A percentile compares a stretch with the other conserved stretches of the same genome.
Evolutionary conservation across 164 flowering plant genomes (phyloP).

Genomic region (Annona squamosa): DNA sequence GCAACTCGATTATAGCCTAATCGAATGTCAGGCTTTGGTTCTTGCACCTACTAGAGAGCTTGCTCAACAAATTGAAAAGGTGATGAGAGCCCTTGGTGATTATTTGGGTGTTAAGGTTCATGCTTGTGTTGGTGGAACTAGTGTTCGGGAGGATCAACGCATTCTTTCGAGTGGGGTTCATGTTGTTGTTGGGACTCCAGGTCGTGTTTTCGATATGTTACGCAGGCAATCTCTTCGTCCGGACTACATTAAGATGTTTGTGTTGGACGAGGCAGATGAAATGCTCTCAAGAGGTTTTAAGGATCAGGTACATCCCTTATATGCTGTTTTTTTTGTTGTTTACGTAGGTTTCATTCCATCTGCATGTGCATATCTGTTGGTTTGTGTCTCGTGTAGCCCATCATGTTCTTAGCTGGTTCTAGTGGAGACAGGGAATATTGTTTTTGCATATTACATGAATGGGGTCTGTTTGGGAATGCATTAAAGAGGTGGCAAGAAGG

Average conservation of each 20-base stretch:
- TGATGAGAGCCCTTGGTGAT: constrained; percentile 85
- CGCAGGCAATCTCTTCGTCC: constrained; percentile 68
- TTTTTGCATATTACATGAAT: no score
- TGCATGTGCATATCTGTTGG: neutral
- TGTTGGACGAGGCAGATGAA: constrained; percentile 85
- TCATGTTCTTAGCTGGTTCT: no score
- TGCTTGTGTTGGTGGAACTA: constrained; percentile 90
- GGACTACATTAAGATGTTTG: constrained; percentile 73
- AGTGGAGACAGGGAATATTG: no score
- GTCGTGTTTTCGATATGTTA: constrained; percentile 82
- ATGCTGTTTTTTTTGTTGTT: neutral
- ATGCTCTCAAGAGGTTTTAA: constrained; percentile 87
- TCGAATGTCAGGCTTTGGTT: constrained; percentile 76
- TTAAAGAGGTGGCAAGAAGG: no score
- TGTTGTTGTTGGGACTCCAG: constrained; percentile 82
- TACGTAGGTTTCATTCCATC: no score
- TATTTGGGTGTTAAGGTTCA: constrained; percentile 83
- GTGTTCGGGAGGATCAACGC: constrained; percentile 81
- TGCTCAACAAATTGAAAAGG: constrained; percentile 86
- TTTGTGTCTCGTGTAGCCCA: neutral
- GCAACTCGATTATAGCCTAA: constrained; percentile 58
- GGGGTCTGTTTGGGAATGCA: no score
- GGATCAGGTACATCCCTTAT: constrained; percentile 49
- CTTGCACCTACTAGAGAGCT: constrained; percentile 82
- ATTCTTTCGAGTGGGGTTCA: constrained; percentile 74